Evolutionary conservation across 2,329 filamentous ascomycete species (phyloP).

Genomic region (Sphaceloma murrayae): DNA sequence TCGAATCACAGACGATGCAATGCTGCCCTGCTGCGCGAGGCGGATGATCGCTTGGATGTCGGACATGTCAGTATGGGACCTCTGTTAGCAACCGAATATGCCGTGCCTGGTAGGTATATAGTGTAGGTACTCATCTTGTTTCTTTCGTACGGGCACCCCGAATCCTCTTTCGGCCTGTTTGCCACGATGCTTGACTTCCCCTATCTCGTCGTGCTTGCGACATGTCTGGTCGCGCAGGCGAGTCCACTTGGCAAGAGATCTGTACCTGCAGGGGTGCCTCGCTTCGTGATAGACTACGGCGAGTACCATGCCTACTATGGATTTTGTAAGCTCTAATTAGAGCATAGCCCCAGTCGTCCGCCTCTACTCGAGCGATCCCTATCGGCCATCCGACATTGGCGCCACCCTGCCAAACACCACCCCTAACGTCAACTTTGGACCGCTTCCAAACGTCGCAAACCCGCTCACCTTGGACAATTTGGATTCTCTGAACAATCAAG

Average conservation of each 20-base stretch:
- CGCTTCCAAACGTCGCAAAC: conserved; percentile 27
- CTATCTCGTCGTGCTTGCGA: not conserved
- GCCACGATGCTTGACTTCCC: not conserved
- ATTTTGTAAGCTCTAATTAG: not conserved
- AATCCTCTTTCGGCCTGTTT: not conserved
- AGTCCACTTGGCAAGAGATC: conserved; percentile 3
- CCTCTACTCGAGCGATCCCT: conserved; percentile 35
- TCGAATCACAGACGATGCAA: no score
- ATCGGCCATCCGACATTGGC: conserved; percentile 37
- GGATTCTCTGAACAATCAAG: conserved; percentile 32
- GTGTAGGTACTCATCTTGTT: not conserved
- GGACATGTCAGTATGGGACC: no score
- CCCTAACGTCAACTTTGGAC: conserved; percentile 28
- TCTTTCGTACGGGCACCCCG: not conserved
- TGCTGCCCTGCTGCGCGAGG: no score
- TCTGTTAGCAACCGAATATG: no score
- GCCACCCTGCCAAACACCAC: conserved; percentile 34
- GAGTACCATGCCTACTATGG: conserved; percentile 12
- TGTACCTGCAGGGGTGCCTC: conserved; percentile 25
- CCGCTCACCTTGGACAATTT: conserved; percentile 36
- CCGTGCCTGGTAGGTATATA: not conserved
- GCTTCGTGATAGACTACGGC: conserved; percentile 34
- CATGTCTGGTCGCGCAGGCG: not conserved
- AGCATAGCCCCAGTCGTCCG: conserved; percentile 36
- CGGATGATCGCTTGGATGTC: no score